Evolutionary conservation across 2,329 filamentous ascomycete genomes (phyloP).

Genomic region (Fonsecaea pedrosoi): DNA sequence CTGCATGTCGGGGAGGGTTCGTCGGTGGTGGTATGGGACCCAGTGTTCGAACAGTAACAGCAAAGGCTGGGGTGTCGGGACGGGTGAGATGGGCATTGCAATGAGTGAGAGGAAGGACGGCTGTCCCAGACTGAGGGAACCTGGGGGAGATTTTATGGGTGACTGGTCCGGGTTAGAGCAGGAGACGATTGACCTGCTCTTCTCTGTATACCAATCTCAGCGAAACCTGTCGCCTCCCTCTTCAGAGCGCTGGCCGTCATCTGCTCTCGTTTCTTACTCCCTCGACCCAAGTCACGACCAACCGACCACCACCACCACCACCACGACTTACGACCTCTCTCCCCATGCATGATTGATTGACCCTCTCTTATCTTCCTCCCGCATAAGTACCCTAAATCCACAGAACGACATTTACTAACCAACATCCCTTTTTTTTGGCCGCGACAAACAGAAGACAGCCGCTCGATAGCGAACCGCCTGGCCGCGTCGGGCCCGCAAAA

Average conservation of each 20-base stretch:
- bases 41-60: background rate
- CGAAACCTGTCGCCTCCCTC: too few relatives aligned
- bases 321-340: too few relatives aligned
- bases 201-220: background rate
- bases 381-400: too few relatives aligned
- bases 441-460: constrained; percentile 49
- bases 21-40: background rate
- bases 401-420: too few relatives aligned
- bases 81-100: background rate
- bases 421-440: background rate
- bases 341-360: too few relatives aligned
- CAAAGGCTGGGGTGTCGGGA: background rate
- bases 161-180: background rate
- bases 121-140: background rate
- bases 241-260: too few relatives aligned
- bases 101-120: background rate
- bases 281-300: too few relatives aligned
- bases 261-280: too few relatives aligned
- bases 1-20: too few relatives aligned
- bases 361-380: too few relatives aligned
- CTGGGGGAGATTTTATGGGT: background rate
- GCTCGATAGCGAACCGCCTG: constrained; percentile 55
- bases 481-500: constrained; percentile 42
- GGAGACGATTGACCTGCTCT: background rate
- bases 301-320: too few relatives aligned